These are phyloP conservation scores for Biscogniauxia marginata DNA, from an alignment of 2,329 filamentous ascomycete species.

Conservation along the genomic window DNA sequence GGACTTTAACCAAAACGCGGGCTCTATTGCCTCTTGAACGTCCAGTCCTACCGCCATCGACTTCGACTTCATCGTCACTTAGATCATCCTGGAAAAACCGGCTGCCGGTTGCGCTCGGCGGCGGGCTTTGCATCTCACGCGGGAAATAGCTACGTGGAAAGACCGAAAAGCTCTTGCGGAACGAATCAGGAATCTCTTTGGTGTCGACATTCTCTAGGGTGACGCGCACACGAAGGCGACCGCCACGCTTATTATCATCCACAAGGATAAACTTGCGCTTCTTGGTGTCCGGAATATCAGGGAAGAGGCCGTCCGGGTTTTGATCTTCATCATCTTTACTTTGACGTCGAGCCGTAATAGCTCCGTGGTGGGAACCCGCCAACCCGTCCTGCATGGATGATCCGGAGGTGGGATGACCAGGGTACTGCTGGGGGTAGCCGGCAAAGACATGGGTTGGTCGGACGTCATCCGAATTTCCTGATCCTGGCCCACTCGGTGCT, in stretches of 20 bases:
- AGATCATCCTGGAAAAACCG: constrained; percentile 70
- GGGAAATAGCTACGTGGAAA: constrained; percentile 91
- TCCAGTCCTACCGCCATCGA: constrained; percentile 44
- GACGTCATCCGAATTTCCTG: constrained; percentile 56
- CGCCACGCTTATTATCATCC: constrained; percentile 80
- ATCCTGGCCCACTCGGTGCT: constrained; percentile 53
- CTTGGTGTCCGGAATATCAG: constrained; percentile 84
- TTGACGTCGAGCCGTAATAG: constrained; percentile 31
- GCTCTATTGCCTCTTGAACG: constrained; percentile 36
- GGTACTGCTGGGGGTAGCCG: constrained; percentile 34
- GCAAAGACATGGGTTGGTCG: constrained; percentile 38
- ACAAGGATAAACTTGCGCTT: constrained; percentile 96
- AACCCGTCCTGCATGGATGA: constrained; percentile 40
- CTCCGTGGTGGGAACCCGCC: constrained; percentile 36
- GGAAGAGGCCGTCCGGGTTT: constrained; percentile 72
- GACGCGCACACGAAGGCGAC: constrained; percentile 82
- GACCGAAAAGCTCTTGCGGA: constrained; percentile 85
- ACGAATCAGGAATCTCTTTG: constrained; percentile 93
- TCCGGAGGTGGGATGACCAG: constrained; percentile 39
- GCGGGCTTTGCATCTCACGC: constrained; percentile 85
- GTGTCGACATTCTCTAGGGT: constrained; percentile 92
- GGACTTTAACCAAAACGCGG: constrained; percentile 57
- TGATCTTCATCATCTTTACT: constrained; percentile 48
- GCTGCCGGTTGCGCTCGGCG: constrained; percentile 71
- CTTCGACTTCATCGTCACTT: constrained; percentile 56